A percentile compares a stretch with the other conserved stretches of the same genome.
Conservation (phyloP, 1,284 basidiomycete species). For the Rhodofomes roseus region DNA sequence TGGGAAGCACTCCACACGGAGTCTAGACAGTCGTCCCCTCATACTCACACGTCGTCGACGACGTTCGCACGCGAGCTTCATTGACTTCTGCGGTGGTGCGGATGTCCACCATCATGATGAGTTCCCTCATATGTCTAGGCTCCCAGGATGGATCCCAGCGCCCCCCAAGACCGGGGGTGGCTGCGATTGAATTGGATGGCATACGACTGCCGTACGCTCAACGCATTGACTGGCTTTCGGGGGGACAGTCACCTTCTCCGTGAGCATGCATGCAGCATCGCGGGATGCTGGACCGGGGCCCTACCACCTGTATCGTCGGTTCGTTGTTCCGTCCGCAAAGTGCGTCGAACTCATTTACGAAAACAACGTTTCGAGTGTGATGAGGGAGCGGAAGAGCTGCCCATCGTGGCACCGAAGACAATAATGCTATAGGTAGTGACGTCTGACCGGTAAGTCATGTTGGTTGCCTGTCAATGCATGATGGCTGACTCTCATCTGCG, state of each 20-base stretch:
- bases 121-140: background rate
- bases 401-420: too few relatives aligned
- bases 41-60: background rate
- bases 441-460: too few relatives aligned
- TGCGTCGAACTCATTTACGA: too few relatives aligned
- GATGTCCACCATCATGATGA: background rate
- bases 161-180: background rate
- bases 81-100: background rate
- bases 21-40: background rate
- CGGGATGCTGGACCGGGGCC: background rate
- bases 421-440: too few relatives aligned
- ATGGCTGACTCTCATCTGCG: too few relatives aligned
- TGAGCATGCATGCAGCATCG: background rate
- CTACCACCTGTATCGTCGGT: background rate
- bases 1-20: background rate
- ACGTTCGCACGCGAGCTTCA: background rate
- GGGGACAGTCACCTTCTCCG: background rate
- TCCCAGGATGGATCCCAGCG: background rate
- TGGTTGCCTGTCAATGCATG: too few relatives aligned
- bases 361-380: too few relatives aligned
- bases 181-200: background rate
- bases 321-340: background rate
- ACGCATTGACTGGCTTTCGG: background rate
- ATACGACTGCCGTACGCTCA: background rate
- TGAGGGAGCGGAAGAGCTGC: too few relatives aligned